Evolutionary conservation across 2,329 filamentous ascomycete species (phyloP), one percentile per base, ranked within the genome.

Genomic region (Stachybotrys chlorohalonatus): DNA sequence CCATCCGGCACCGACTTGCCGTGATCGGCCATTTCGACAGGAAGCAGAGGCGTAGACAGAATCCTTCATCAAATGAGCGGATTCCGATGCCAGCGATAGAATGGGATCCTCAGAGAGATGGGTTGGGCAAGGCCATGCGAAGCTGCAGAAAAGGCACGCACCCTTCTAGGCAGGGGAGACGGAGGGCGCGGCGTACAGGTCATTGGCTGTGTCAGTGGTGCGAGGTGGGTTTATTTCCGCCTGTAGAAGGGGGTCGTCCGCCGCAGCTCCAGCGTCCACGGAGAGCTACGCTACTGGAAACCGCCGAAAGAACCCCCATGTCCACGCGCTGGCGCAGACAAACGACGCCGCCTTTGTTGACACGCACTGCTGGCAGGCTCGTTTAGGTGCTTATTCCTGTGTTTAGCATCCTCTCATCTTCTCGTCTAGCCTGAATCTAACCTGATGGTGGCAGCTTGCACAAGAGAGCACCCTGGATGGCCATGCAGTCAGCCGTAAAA

Each of bases 1-100:
- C 71, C 71, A 57, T 73, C 69, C 32, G 70, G 63, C 39, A 67
- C 64, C 51, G 62, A 63, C 57, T 65, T 61, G 54, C 64, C 68
- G 62, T 66, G 66, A 58, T 72, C 68, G 61, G 67, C 63, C 70
- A 72, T 72, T 16, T 47, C 46, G 46, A 24, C 46, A 47, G 46
- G 46, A 13, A 42, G 9, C 8, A 13, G 9, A 9, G 36, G 13
- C 36, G 36, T 3, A 13, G 36, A 5, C 36, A 42, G 36, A 13
- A 42, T 42, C 36, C 36, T 42, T 13, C 36, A 13, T 42, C 36
- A 42, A 42, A 42, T 9, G 36, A 42, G 24, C 13, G 36, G 36
- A 42, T 5, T 13, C 13, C 36, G 36, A 9, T 42, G 9, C 36
- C 36, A 13, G 5, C 24, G 24, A 24, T 24, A 24, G 24, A 24